Base-by-base conservation (phyloP, 495 filamentous ascomycete genomes). In the Acidomyces sp. region DNA sequence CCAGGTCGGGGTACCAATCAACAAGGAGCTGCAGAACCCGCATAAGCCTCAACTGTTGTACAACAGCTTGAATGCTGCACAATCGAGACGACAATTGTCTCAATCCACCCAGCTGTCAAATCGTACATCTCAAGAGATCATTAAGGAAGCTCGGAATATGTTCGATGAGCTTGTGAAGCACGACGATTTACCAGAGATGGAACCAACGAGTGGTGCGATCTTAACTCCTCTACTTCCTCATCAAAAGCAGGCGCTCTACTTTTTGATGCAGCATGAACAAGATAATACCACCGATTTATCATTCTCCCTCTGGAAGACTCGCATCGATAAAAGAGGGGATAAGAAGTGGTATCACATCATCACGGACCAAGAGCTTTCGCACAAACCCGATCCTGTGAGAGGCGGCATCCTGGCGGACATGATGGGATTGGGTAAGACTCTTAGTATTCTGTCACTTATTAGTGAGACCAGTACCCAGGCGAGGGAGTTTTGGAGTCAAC, bases 391-490 rank as follows among this genome's bases (percentile, higher is more conserved):
- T 0, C 74, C 85, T 43, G 69, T 74, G 0, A 63, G 78, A 0
- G 90, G 90, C 6, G 90, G 90, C n/a, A 80, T 97, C 22, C 64
- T 97, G 16, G 90, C 90, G 5, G 90, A 97, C 55, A 85, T 93
- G 80, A 97, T 97, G 90, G 90, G 90, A 26, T 63, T 97, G 12
- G 90, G 90, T 4, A 97, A 97, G 56, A 95, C 90, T 0, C 61
- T 97, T 33, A 93, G 81, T 54, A 80, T 93, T 21, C 65, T 97
- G 4, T 80, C 85, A 2, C 67, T 96, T 17, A 58, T 88, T 12
- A 62, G 75, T 2, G 67, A 65, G 13, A 78, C 83, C 0, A 60
- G 80, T 2, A 49, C 59, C 1, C 66, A 78, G 19, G 72, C 85
- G 2, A 44, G 58, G 13, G 54, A 62, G 7, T 97, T 80, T 63